Percentiles rank a stretch among this genome's conserved stretches.
Evolutionary conservation across 768 basidiomycete genomes (phyloP).

Genomic region (Phlebiopsis flavidoalba): DNA sequence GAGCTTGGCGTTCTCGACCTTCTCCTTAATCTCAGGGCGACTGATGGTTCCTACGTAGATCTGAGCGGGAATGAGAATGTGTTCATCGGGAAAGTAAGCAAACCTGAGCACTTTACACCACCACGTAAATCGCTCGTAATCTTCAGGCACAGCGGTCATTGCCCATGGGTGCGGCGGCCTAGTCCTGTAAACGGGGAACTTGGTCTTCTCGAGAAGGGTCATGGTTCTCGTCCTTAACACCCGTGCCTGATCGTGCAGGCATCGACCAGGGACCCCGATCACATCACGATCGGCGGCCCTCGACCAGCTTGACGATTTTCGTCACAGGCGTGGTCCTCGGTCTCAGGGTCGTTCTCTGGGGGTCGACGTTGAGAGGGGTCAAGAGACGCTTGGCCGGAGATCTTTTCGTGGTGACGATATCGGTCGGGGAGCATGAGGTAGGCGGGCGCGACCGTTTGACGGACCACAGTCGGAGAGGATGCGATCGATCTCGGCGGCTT

Average conservation of each 20-base stretch:
- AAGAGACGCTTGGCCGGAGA: conserved; percentile 52
- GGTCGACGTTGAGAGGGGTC: conserved; percentile 46
- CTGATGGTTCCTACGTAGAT: conserved; percentile 75
- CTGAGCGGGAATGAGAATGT: conserved; percentile 28
- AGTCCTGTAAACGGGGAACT: conserved; percentile 72
- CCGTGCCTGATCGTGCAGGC: conserved; percentile 76
- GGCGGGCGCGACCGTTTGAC: conserved; percentile 77
- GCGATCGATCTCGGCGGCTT: conserved; percentile 73
- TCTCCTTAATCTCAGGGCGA: conserved; percentile 59
- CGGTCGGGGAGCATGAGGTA: conserved; percentile 85
- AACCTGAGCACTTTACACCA: conserved; percentile 49
- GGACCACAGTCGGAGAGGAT: conserved; percentile 67
- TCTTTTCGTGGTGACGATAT: conserved; percentile 68
- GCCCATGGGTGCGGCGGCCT: conserved; percentile 78
- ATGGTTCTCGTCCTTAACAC: conserved; percentile 56
- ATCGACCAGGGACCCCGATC: conserved; percentile 73
- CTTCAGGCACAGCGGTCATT: conserved; percentile 73
- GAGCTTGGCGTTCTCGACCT: conserved; percentile 70
- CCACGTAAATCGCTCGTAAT: conserved; percentile 69
- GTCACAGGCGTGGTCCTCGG: conserved; percentile 67
- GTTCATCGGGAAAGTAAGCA: too few relatives aligned
- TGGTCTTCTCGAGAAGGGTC: conserved; percentile 58
- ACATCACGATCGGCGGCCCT: conserved; percentile 58
- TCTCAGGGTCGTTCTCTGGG: conserved; percentile 49
- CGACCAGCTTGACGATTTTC: conserved; percentile 63